Evolutionary conservation across 163 green algal species (phyloP).

Genomic region (Chlamydomonas reinhardtii): DNA sequence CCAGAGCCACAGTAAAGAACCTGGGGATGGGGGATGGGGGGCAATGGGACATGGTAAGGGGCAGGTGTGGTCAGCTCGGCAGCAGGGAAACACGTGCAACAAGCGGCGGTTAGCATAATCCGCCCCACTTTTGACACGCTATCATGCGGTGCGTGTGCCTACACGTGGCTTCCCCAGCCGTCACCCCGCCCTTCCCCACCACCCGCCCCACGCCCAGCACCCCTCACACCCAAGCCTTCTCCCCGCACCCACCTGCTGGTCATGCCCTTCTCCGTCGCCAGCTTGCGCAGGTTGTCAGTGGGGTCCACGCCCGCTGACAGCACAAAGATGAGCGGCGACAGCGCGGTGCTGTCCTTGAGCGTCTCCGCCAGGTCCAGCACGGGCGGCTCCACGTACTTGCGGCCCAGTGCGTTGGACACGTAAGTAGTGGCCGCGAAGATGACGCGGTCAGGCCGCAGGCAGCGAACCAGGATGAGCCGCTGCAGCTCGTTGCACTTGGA

Average conservation of each 20-base stretch:
- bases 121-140: no score
- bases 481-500: conserved; percentile 88
- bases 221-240: background rate
- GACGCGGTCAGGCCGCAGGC: conserved; percentile 79
- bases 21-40: conserved; percentile 13
- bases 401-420: conserved; percentile 83
- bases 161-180: no score
- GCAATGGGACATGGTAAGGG: background rate
- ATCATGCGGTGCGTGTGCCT: no score
- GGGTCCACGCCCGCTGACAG: conserved; percentile 88
- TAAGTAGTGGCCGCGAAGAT: conserved; percentile 82
- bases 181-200: no score
- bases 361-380: conserved; percentile 87
- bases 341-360: conserved; percentile 73
- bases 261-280: conserved; percentile 76
- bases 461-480: conserved; percentile 83
- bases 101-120: no score
- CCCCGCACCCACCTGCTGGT: conserved; percentile 17
- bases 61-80: no score
- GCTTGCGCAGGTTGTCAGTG: conserved; percentile 81
- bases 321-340: conserved; percentile 88
- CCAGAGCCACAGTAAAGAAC: conserved; percentile 85
- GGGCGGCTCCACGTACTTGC: conserved; percentile 85
- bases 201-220: background rate
- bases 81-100: no score